phyloP scores from a whole-genome alignment of 805 yeast species.

The Brettanomyces bruxellensis region DNA sequence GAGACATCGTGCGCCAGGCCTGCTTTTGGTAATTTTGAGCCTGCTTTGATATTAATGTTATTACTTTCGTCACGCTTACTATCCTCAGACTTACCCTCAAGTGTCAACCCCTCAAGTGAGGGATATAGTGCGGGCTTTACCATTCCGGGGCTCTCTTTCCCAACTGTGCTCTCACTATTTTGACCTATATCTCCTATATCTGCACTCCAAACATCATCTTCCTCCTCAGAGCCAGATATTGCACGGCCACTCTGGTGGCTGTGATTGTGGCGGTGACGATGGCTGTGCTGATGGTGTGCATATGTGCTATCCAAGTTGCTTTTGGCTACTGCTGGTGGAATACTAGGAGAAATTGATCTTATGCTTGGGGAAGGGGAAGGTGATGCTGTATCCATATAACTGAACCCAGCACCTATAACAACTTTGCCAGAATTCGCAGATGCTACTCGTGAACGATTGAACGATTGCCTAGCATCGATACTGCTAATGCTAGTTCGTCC shows the following conservation, averaged over 20 bases:
- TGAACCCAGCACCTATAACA: constrained; percentile 1
- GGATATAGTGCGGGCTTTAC: neutral
- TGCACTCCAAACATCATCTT: constrained; percentile 70
- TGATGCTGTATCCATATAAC: neutral
- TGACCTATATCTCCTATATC: constrained; percentile 40
- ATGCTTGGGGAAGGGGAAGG: neutral
- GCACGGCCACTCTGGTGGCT: too few relatives aligned
- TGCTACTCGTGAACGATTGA: neutral
- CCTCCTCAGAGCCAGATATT: neutral
- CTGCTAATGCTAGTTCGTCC: neutral
- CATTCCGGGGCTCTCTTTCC: neutral
- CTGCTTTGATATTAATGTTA: too few relatives aligned
- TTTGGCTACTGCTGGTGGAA: neutral
- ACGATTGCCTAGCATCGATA: neutral
- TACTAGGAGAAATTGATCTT: neutral
- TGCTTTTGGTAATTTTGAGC: too few relatives aligned
- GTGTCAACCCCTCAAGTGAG: neutral
- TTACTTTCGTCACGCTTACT: too few relatives aligned
- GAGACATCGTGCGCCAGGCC: neutral
- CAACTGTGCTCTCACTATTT: neutral
- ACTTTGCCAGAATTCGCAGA: neutral
- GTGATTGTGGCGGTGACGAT: neutral
- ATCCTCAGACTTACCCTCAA: neutral
- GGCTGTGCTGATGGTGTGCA: neutral
- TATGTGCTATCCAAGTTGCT: neutral